A percentile compares a stretch with the other conserved stretches of the same genome.
Conservation (phyloP, 2,329 filamentous ascomycete genomes). For the Teratosphaeria zuluensis region DNA sequence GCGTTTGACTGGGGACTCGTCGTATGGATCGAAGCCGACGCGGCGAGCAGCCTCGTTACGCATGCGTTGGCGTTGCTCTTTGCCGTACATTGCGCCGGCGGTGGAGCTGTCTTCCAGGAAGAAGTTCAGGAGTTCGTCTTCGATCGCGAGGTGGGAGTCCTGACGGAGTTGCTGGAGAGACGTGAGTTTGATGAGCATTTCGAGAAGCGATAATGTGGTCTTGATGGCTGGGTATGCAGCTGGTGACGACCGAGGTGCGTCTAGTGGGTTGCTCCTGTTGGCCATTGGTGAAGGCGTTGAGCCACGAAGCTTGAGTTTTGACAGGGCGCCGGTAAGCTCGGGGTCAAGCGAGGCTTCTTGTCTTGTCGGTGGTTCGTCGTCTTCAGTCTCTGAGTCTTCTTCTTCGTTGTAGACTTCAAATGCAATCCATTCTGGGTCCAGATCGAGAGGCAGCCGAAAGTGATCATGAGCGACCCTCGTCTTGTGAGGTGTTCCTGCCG, state of each 20-base stretch:
- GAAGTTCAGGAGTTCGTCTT: slow-evolving; percentile 80
- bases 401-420: slow-evolving; percentile 71
- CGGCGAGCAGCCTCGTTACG: slow-evolving; percentile 50
- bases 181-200: slow-evolving; percentile 77
- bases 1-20: slow-evolving; percentile 58
- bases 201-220: slow-evolving; percentile 68
- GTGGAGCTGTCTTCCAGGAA: slow-evolving; percentile 65
- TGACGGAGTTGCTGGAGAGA: slow-evolving; percentile 90
- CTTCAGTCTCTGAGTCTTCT: slow-evolving; percentile 41
- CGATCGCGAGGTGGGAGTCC: slow-evolving; percentile 76
- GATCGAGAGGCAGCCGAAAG: slow-evolving; percentile 59
- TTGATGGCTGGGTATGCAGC: slow-evolving; percentile 38
- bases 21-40: slow-evolving; percentile 63
- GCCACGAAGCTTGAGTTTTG: slow-evolving; percentile 35
- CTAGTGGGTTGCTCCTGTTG: slow-evolving; percentile 29
- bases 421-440: slow-evolving; percentile 86
- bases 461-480: slow-evolving; percentile 16
- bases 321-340: slow-evolving; percentile 32
- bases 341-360: slow-evolving; percentile 30
- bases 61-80: slow-evolving; percentile 49
- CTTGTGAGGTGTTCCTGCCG: slow-evolving; percentile 11
- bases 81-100: slow-evolving; percentile 50
- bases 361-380: slow-evolving; percentile 21
- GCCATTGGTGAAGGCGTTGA: slow-evolving; percentile 1
- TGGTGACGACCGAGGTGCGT: slow-evolving; percentile 2